Percentiles rank a stretch among this genome's conserved stretches.
phyloP scores from a whole-genome alignment of 75 land plant genomes.

The Selaginella moellendorffii region DNA sequence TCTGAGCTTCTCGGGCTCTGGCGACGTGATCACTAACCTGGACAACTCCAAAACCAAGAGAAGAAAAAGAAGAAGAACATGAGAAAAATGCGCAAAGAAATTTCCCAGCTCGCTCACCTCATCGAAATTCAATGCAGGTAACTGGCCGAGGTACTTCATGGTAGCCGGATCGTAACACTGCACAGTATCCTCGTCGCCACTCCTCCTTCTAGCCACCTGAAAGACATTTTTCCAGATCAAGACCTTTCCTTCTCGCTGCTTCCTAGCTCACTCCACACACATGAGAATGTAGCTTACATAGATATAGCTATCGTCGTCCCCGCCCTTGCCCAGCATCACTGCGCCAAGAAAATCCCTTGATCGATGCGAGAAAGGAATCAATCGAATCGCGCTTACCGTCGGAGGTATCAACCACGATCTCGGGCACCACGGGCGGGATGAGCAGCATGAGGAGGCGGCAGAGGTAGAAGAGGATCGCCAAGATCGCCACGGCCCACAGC shows the following conservation, averaged over 20 bases:
- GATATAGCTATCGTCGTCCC: conserved; percentile 50
- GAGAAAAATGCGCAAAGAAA: neutral
- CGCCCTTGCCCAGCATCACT: conserved; percentile 51
- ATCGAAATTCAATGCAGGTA: conserved; percentile 40
- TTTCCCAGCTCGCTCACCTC: conserved; percentile 32
- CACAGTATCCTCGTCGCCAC: conserved; percentile 43
- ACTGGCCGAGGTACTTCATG: conserved; percentile 78
- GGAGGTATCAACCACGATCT: conserved; percentile 71
- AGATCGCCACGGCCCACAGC: conserved; percentile 53
- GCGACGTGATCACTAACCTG: conserved; percentile 67
- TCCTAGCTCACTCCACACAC: neutral
- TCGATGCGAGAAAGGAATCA: neutral
- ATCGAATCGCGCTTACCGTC: conserved; percentile 33
- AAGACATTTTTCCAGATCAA: neutral
- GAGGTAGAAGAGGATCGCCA: conserved; percentile 36
- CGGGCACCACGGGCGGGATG: conserved; percentile 70
- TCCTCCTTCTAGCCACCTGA: conserved; percentile 59
- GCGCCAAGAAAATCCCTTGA: conserved; percentile 11
- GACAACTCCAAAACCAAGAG: neutral
- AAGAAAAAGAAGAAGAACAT: neutral
- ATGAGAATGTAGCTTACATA: conserved; percentile 29
- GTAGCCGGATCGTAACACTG: conserved; percentile 91
- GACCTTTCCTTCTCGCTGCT: neutral
- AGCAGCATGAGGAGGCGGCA: conserved; percentile 56
- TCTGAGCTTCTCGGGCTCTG: conserved; percentile 73